Conservation (phyloP, 257 asterid genomes). For the Penstemon eatonii region DNA sequence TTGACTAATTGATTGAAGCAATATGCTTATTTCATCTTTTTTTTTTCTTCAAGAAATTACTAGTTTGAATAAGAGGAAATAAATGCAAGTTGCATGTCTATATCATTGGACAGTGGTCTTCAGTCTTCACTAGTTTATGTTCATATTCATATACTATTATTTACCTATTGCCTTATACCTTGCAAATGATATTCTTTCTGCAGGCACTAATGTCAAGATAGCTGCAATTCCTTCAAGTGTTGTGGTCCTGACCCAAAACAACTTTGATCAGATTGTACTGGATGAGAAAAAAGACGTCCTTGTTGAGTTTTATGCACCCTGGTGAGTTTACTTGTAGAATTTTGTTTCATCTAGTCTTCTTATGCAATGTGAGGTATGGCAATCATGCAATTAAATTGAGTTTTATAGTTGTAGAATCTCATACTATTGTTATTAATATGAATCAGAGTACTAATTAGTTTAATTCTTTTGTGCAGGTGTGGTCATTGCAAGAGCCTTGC, state of each 20-base stretch:
- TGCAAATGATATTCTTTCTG: slow-evolving; percentile 17
- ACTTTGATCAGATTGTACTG: slow-evolving; percentile 75
- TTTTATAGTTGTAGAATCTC: not conserved
- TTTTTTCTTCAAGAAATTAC: slow-evolving; percentile 1
- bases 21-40: not conserved
- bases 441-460: slow-evolving; percentile 9
- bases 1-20: too few relatives aligned
- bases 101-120: not conserved
- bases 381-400: not conserved
- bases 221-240: slow-evolving; percentile 74
- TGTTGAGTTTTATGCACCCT: slow-evolving; percentile 96
- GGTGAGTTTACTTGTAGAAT: slow-evolving; percentile 44
- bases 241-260: slow-evolving; percentile 66
- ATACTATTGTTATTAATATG: not conserved
- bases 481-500: slow-evolving; percentile 98
- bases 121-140: not conserved
- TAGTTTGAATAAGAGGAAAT: not conserved
- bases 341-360: not conserved
- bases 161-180: not conserved
- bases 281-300: slow-evolving; percentile 78
- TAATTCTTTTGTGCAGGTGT: slow-evolving; percentile 57
- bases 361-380: not conserved
- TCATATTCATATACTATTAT: not conserved
- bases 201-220: slow-evolving; percentile 88
- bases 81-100: not conserved